phyloP scores from a whole-genome alignment of 2,329 filamentous ascomycete species.

The Claviceps spartinae region DNA sequence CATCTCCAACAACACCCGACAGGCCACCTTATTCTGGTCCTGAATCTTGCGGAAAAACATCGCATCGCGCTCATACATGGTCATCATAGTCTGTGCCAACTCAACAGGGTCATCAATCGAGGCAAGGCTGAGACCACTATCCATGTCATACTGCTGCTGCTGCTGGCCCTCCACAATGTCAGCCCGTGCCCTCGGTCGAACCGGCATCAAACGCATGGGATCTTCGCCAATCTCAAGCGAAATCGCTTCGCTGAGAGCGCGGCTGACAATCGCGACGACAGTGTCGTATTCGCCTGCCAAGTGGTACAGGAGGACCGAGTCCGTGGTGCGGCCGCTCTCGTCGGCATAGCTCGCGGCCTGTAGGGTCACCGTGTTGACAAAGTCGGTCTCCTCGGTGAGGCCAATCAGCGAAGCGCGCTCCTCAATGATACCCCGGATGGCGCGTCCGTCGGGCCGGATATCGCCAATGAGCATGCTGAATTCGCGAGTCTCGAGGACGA shows the following conservation, averaged over 20 bases:
- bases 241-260: slow-evolving; percentile 78
- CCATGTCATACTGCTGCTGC: slow-evolving; percentile 15
- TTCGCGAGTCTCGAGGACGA: slow-evolving; percentile 91
- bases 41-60: slow-evolving; percentile 47
- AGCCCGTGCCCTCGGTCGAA: slow-evolving; percentile 50
- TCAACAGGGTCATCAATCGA: slow-evolving; percentile 47
- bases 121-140: slow-evolving; percentile 47
- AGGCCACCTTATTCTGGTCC: slow-evolving; percentile 42
- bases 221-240: slow-evolving; percentile 76
- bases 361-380: slow-evolving; percentile 81
- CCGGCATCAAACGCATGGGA: slow-evolving; percentile 61
- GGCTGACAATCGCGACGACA: slow-evolving; percentile 81
- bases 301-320: slow-evolving; percentile 89
- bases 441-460: slow-evolving; percentile 70
- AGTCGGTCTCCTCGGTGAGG: slow-evolving; percentile 65
- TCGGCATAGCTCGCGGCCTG: slow-evolving; percentile 88
- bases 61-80: slow-evolving; percentile 46
- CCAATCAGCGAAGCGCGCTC: slow-evolving; percentile 71
- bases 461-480: slow-evolving; percentile 91
- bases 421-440: slow-evolving; percentile 79
- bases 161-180: slow-evolving; percentile 24
- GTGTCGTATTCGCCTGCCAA: slow-evolving; percentile 90
- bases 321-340: slow-evolving; percentile 83
- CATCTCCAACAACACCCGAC: slow-evolving; percentile 44
- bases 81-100: slow-evolving; percentile 47